Percentiles rank a stretch among this genome's conserved stretches.
Evolutionary conservation across 805 yeast genomes (phyloP).

Genomic region (Clavispora phyllophila): DNA sequence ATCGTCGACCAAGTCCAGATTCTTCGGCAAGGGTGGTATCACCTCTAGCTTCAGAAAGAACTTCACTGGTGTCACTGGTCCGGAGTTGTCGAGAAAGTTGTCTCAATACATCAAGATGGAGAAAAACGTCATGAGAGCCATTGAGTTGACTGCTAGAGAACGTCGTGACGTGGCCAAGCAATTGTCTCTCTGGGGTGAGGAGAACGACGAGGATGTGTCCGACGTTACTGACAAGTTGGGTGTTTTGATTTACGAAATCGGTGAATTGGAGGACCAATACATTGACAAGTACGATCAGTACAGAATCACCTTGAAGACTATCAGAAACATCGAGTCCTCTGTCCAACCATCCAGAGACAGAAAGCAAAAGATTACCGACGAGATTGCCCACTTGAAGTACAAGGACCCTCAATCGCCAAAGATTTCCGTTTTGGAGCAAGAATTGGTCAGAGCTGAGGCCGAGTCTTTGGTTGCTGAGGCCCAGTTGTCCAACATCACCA

Average conservation of each 20-base stretch:
- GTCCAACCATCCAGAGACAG: conserved; percentile 98
- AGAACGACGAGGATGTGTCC: conserved; percentile 93
- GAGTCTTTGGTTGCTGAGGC: conserved; percentile 99
- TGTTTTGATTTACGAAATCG: conserved; percentile 90
- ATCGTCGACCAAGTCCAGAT: conserved; percentile 64
- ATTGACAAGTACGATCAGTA: conserved; percentile 98
- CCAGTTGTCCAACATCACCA: conserved; percentile 94
- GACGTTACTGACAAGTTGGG: conserved; percentile 98
- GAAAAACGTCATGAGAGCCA: conserved; percentile 89
- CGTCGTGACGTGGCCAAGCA: conserved; percentile 96
- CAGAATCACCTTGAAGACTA: conserved; percentile 89
- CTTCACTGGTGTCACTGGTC: conserved; percentile 90
- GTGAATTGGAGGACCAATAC: conserved; percentile 97
- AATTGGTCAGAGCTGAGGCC: conserved; percentile 97
- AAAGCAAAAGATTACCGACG: conserved; percentile 94
- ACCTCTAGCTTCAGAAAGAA: conserved; percentile 69
- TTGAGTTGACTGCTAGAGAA: conserved; percentile 90
- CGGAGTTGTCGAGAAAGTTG: conserved; percentile 88
- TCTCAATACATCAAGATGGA: conserved; percentile 92
- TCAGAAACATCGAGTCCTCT: conserved; percentile 94
- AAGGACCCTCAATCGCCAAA: conserved; percentile 98
- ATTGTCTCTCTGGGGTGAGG: conserved; percentile 96
- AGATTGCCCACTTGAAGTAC: conserved; percentile 95
- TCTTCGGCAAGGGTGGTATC: conserved; percentile 71
- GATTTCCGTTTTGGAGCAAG: conserved; percentile 93